Percentiles rank a stretch among this genome's conserved stretches.
Evolutionary conservation across 2,329 filamentous ascomycete species (phyloP).

Genomic region (Neonectria neomacrospora): DNA sequence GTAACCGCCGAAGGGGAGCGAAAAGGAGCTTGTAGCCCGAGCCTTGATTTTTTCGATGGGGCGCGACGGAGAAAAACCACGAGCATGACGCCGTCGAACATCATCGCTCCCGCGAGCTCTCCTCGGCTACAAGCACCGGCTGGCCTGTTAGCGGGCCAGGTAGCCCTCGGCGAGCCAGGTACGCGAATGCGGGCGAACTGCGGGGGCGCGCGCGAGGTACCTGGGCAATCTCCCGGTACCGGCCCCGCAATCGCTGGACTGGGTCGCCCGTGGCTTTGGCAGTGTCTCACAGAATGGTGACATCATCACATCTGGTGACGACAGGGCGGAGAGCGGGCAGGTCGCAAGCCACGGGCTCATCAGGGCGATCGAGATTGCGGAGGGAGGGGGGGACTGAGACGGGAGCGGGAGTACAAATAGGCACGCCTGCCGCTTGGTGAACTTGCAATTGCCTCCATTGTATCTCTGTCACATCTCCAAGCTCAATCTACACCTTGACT

Average conservation of each 20-base stretch:
- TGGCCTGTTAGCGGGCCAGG: conserved; percentile 10
- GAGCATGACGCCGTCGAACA: conserved; percentile 42
- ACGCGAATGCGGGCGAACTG: neutral
- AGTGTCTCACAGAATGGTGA: conserved; percentile 50
- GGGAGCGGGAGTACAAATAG: conserved; percentile 43
- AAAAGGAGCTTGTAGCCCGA: neutral
- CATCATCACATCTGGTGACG: conserved; percentile 54
- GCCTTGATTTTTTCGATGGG: conserved; percentile 1
- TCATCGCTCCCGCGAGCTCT: conserved; percentile 36
- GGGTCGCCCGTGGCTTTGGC: neutral
- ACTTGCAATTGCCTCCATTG: conserved; percentile 9
- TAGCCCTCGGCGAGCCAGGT: neutral
- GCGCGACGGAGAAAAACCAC: conserved; percentile 26
- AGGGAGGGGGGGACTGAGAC: conserved; percentile 4
- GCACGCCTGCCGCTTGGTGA: conserved; percentile 14
- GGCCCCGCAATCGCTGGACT: conserved; percentile 7
- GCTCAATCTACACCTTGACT: conserved; percentile 6
- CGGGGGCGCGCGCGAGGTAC: neutral
- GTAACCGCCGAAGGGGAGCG: neutral
- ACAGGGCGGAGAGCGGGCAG: conserved; percentile 38
- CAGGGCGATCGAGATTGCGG: conserved; percentile 41
- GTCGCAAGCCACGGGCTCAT: conserved; percentile 41
- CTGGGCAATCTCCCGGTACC: neutral
- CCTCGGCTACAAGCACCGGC: neutral
- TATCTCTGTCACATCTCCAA: conserved; percentile 20